Evolutionary conservation across 306 rosid genomes (phyloP), one percentile per base, ranked within the genome.

Genomic region (Sesbania bispinosa): DNA sequence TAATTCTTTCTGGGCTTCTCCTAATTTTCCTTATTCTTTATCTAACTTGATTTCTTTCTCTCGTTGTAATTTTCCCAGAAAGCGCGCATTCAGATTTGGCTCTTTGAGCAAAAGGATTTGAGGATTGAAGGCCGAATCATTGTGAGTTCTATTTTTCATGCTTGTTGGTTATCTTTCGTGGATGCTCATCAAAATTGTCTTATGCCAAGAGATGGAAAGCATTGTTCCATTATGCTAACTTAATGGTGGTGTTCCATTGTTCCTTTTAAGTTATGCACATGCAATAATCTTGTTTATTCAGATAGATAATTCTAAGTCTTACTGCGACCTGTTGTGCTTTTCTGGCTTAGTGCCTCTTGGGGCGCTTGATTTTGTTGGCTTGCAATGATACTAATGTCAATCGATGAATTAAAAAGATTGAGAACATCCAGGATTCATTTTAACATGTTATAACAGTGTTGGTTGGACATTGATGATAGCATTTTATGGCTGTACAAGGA

Each of bases 1-100:
- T 46, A 3, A 14, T 46, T 30, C 10, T 8, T 43, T 58, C 50
- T 18, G 54, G 20, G 1, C 26, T 71, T 74, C 13, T 10, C 52
- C 54, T 19, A 10, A 57, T 23, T 29, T 35, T 4, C 20, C 19
- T 73, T n/a, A n/a, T n/a, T 39, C 39, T 59, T 21, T 24, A 14
- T 15, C 42, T 33, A 10, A 67, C 42, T 64, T 46, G 9, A 11
- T 62, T 57, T 33, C 16, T 2, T 48, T 54, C 15, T 54, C 18
- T n/a, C n/a, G 24, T 30, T 71, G 48, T 38, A 16, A 58, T 30
- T 16, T 32, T 29, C 19, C 75, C 83, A 92, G 97, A 89, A 92
- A 89, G 92, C 94, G 4, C 88, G 97, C 27, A 85, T 86, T 84
- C 97, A 92, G 81, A 87, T 92, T 73, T 87, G 97, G 94, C 94